Conservation (phyloP, 2,329 filamentous ascomycete genomes). For the Pseudopithomyces maydicus region DNA sequence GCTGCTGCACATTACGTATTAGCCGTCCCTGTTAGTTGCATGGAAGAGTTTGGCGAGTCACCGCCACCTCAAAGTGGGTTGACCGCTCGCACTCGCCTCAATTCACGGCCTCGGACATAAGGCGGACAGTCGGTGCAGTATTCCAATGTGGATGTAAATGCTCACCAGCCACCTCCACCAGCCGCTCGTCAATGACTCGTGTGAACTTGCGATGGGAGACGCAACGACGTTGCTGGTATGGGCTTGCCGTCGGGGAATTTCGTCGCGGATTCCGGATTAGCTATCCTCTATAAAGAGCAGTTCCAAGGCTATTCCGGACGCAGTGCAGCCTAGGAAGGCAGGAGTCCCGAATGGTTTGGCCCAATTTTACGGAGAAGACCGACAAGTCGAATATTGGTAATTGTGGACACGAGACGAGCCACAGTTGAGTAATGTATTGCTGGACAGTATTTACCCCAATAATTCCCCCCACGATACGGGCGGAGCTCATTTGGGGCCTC, state of each 20-base stretch:
- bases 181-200: not conserved
- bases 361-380: too few relatives aligned
- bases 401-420: not conserved
- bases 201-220: not conserved
- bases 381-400: not conserved
- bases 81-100: slow-evolving; percentile 5
- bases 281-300: not conserved
- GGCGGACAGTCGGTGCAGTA: not conserved
- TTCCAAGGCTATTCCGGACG: not conserved
- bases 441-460: too few relatives aligned
- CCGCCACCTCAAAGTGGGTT: not conserved
- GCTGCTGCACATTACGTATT: slow-evolving; percentile 3
- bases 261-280: not conserved
- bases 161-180: not conserved
- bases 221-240: not conserved
- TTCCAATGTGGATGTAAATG: not conserved
- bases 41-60: not conserved
- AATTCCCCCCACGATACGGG: too few relatives aligned
- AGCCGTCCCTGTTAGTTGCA: not conserved
- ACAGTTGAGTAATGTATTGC: too few relatives aligned
- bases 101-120: not conserved
- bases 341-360: too few relatives aligned
- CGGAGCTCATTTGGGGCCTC: too few relatives aligned
- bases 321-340: not conserved
- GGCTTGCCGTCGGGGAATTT: not conserved